Percentiles rank a stretch among this genome's conserved stretches.
phyloP scores from a whole-genome alignment of 371 early-diverging fungal species.

The Coemansia sp. region DNA sequence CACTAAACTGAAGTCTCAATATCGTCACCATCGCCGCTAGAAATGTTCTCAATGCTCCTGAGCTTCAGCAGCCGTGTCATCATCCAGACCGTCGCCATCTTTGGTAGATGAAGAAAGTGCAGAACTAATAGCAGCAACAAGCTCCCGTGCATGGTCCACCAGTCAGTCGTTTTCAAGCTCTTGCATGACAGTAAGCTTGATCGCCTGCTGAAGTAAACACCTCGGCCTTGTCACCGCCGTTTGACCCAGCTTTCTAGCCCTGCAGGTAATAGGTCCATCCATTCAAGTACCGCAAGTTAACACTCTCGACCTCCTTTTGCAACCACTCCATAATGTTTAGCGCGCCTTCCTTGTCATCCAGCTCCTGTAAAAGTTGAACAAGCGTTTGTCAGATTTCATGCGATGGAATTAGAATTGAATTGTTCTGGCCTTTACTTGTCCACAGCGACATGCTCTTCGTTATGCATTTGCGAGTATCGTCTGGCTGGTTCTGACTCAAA shows the following conservation, averaged over 20 bases:
- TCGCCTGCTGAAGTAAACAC: constrained; percentile 22
- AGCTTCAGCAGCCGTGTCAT: constrained; percentile 13
- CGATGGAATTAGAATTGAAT: constrained; percentile 59
- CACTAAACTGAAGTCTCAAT: background rate
- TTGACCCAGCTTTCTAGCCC: constrained; percentile 59
- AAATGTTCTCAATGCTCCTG: constrained; percentile 18
- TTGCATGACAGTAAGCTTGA: constrained; percentile 58
- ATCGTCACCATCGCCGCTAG: constrained; percentile 9
- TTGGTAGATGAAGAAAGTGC: constrained; percentile 54
- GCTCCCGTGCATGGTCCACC: constrained; percentile 66
- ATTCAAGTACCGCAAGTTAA: constrained; percentile 90
- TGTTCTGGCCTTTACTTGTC: constrained; percentile 62
- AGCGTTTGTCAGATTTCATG: constrained; percentile 78
- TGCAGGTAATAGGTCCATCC: constrained; percentile 87
- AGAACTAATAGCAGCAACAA: constrained; percentile 58
- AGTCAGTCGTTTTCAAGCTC: constrained; percentile 69
- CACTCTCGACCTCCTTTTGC: constrained; percentile 81
- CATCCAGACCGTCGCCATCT: constrained; percentile 43
- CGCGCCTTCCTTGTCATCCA: constrained; percentile 71
- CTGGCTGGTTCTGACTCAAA: constrained; percentile 76
- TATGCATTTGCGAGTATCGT: constrained; percentile 73
- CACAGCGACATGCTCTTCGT: constrained; percentile 71
- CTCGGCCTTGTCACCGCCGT: constrained; percentile 22
- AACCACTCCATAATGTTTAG: constrained; percentile 73
- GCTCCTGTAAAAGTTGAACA: constrained; percentile 79